Percentiles rank a stretch among this genome's conserved stretches.
These are phyloP conservation scores for Corylus americana DNA, from an alignment of 306 rosid genomes.

Conservation along the genomic window DNA sequence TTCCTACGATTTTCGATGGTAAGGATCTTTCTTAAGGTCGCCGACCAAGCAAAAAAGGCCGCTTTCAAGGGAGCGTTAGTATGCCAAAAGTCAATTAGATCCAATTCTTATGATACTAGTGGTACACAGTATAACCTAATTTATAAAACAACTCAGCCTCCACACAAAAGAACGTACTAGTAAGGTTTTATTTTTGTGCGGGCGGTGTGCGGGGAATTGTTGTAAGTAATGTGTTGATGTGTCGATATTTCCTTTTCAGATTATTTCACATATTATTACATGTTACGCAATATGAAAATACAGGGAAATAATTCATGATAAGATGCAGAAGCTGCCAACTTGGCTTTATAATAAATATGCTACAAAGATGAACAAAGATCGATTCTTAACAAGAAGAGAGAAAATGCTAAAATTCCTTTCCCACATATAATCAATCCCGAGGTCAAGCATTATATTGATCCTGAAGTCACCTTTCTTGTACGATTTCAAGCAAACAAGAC, in stretches of 20 bases:
- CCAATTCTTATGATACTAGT: background rate
- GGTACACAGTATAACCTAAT: background rate
- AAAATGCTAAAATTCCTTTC: background rate
- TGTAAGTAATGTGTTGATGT: too few relatives aligned
- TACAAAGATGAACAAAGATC: background rate
- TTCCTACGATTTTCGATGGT: too few relatives aligned
- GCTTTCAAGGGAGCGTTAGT: too few relatives aligned
- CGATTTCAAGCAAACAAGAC: constrained; percentile 2
- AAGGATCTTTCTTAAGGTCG: too few relatives aligned
- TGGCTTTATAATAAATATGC: constrained; percentile 5
- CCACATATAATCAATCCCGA: background rate
- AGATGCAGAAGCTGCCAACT: constrained; percentile 9
- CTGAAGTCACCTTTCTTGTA: background rate
- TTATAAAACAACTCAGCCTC: background rate
- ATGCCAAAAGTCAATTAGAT: background rate
- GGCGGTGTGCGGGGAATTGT: background rate
- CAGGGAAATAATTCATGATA: constrained; percentile 14
- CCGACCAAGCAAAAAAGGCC: too few relatives aligned
- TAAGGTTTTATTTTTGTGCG: too few relatives aligned
- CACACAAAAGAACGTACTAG: background rate
- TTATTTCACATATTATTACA: constrained; percentile 5
- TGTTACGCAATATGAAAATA: constrained; percentile 1
- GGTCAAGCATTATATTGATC: background rate
- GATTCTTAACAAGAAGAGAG: background rate
- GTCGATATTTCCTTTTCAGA: too few relatives aligned